Evolutionary conservation across 176 grass and related monocot genomes (phyloP).

Genomic region (Typha latifolia): DNA sequence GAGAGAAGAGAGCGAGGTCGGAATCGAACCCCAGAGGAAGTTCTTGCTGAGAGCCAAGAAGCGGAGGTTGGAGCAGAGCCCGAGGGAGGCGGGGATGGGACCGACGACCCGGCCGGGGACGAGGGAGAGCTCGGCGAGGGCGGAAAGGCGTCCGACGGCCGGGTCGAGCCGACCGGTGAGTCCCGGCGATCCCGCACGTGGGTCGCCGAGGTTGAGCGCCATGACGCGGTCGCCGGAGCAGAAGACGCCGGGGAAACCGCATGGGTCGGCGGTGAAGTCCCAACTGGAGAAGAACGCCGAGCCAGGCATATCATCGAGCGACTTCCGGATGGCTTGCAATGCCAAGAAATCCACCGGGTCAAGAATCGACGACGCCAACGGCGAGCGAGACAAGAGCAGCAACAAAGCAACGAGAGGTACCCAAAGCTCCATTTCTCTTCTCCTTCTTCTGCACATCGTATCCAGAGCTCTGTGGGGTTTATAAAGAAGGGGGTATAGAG

Average conservation of each 20-base stretch:
- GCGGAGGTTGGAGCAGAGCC: conserved; percentile 41
- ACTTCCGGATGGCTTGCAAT: conserved; percentile 65
- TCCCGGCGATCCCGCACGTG: conserved; percentile 70
- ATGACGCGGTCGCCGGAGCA: conserved; percentile 54
- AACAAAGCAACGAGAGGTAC: neutral
- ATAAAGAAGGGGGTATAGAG: conserved; percentile 21
- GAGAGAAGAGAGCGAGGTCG: conserved; percentile 39
- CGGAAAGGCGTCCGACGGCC: conserved; percentile 41
- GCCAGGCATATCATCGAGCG: conserved; percentile 84
- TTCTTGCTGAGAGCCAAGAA: conserved; percentile 95
- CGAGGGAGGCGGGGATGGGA: conserved; percentile 39
- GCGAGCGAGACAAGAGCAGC: conserved; percentile 21
- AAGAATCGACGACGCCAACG: conserved; percentile 37
- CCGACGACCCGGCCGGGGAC: conserved; percentile 74
- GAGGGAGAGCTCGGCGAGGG: conserved; percentile 75
- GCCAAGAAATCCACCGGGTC: conserved; percentile 85
- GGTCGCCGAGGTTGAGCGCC: conserved; percentile 71
- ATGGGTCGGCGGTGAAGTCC: conserved; percentile 90
- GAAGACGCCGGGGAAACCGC: conserved; percentile 72
- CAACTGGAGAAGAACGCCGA: conserved; percentile 66
- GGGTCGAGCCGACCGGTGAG: conserved; percentile 59
- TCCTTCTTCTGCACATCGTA: conserved; percentile 18
- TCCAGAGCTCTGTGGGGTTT: conserved; percentile 14
- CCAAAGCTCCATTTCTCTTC: neutral
- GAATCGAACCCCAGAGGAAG: conserved; percentile 61